Evolutionary conservation across 352 stramenopile genomes (phyloP).

Genomic region (Paralagenidium karlingii): DNA sequence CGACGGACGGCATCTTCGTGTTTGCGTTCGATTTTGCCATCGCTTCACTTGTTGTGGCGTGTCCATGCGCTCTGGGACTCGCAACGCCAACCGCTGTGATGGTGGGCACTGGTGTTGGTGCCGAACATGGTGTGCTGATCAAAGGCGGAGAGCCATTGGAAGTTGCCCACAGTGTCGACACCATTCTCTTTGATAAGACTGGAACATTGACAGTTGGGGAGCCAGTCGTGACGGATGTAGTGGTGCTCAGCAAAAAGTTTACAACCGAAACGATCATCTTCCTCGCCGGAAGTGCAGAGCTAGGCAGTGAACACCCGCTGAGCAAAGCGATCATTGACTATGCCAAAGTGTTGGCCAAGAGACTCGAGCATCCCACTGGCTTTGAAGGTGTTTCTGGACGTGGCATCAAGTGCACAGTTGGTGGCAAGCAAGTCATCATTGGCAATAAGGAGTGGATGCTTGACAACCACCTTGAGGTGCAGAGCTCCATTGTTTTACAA

Average conservation of each 20-base stretch:
- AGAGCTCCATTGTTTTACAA: slow-evolving; percentile 55
- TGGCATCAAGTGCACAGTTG: slow-evolving; percentile 70
- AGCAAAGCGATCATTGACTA: slow-evolving; percentile 90
- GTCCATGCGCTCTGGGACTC: slow-evolving; percentile 96
- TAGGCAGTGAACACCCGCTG: slow-evolving; percentile 91
- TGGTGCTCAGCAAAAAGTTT: slow-evolving; percentile 63
- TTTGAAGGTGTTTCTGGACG: slow-evolving; percentile 84
- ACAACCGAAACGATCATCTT: slow-evolving; percentile 78
- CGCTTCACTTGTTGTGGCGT: slow-evolving; percentile 96
- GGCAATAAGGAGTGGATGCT: slow-evolving; percentile 88
- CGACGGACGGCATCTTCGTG: slow-evolving; percentile 71
- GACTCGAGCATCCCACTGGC: slow-evolving; percentile 51
- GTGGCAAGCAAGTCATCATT: slow-evolving; percentile 73
- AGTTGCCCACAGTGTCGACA: slow-evolving; percentile 85
- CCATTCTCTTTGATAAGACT: slow-evolving; percentile 99
- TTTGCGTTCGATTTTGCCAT: slow-evolving; percentile 97
- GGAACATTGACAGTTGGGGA: slow-evolving; percentile 94
- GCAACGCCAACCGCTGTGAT: slow-evolving; percentile 97
- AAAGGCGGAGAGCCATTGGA: slow-evolving; percentile 94
- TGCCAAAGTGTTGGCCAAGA: slow-evolving; percentile 68
- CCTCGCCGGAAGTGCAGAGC: slow-evolving; percentile 86
- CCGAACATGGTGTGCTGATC: slow-evolving; percentile 95
- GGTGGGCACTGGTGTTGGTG: slow-evolving; percentile 96
- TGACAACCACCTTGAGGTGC: slow-evolving; percentile 57
- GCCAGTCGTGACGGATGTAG: slow-evolving; percentile 77